phyloP scores from a whole-genome alignment of 108 stramenopile species.

The Asterionellopsis glacialis region DNA sequence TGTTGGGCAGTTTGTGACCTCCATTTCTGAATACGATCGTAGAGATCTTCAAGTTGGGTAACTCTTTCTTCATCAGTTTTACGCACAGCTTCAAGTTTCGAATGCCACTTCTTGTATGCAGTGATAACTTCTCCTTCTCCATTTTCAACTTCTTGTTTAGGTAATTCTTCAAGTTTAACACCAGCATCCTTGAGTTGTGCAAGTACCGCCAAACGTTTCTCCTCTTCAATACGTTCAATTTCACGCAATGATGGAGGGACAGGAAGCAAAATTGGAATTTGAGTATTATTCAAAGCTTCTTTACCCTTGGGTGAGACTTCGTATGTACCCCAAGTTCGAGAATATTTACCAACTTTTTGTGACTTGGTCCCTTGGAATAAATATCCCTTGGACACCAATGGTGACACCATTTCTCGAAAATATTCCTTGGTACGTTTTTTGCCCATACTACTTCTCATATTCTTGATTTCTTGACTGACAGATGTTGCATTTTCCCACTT shows the following conservation, averaged over 20 bases:
- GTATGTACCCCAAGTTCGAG: constrained; percentile 29
- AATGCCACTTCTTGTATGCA: constrained; percentile 62
- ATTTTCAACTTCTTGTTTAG: constrained; percentile 53
- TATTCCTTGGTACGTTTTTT: constrained; percentile 36
- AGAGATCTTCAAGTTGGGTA: constrained; percentile 50
- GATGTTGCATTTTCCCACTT: constrained; percentile 1
- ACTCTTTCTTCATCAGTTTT: constrained; percentile 36
- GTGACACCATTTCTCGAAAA: constrained; percentile 44
- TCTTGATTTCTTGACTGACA: constrained; percentile 8
- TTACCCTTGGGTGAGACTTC: constrained; percentile 34
- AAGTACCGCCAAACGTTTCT: constrained; percentile 36
- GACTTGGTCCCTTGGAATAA: constrained; percentile 29
- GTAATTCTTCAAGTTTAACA: constrained; percentile 49
- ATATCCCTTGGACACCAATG: constrained; percentile 35
- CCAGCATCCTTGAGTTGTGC: constrained; percentile 40
- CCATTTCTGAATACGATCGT: constrained; percentile 54
- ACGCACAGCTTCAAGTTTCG: constrained; percentile 35
- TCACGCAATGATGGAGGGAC: constrained; percentile 68
- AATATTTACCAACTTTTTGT: constrained; percentile 14
- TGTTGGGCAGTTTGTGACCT: constrained; percentile 43
- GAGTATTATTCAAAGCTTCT: constrained; percentile 13
- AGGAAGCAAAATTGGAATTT: constrained; percentile 45
- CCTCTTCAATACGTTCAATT: constrained; percentile 45
- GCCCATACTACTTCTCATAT: constrained; percentile 17
- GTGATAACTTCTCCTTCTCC: constrained; percentile 75